Evolutionary conservation across 1,284 basidiomycete genomes (phyloP), one percentile per base, ranked within the genome.

Genomic region (Tilletia caries): DNA sequence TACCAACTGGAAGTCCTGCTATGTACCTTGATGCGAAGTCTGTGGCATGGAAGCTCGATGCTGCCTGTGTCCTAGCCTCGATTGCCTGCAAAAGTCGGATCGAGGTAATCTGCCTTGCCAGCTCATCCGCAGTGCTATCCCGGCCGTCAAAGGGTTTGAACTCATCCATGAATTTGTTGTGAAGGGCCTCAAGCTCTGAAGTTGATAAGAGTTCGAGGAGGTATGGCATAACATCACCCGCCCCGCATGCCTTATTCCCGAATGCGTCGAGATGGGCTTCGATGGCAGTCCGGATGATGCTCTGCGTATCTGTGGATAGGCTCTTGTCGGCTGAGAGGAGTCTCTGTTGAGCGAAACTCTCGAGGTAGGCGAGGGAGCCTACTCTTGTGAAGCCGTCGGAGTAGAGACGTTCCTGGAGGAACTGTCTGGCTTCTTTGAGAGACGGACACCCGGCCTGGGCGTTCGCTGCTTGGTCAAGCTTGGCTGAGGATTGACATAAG

Each of bases 201-300:
- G 27, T 18, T n/a, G 58, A 62, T 2, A 62, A 29, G 18, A 90
- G 83, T 8, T 79, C 76, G 48, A 88, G 82, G 3, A 84, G 75
- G 79, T 90, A 93, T 3, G 88, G 88, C 73, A 86, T 86, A 58
- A 95, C 84, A 76, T 95, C 93, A 83, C 94, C 92, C 73, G 89
- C 92, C 81, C 91, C 93, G 82, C 91, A 92, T 4, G 89, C 86
- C 83, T 93, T 95, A 80, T 89, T 88, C 13, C 90, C 90, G 77
- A 93, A 89, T 69, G 85, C 85, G 48, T 88, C 85, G 77, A 92
- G 89, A 82, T 95, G 95, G 62, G 86, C 84, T 76, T 88, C 34
- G 13, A 83, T 66, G 29, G 82, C 75, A 29, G 33, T 62, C 29
- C 58, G 27, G 13, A 62, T 29, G 13, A 62, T 32, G 6, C 33